Evolutionary conservation across 257 asterid species (phyloP), one percentile per base, ranked within the genome.

Genomic region (Solanum megistacrolobum): DNA sequence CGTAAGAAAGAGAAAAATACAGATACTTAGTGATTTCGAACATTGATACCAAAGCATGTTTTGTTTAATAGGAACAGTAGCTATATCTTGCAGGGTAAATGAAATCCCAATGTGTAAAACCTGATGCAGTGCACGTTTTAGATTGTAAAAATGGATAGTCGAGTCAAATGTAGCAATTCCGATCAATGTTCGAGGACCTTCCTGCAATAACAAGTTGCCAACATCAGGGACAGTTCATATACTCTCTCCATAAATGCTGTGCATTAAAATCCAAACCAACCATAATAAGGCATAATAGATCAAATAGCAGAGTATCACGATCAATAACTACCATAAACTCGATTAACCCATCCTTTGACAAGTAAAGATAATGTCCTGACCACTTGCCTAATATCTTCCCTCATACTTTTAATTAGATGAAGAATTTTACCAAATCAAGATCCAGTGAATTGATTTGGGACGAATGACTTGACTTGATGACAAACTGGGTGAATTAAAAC

Each of bases 101-200:
- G 25, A 55, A 55, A 55, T 55, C 65, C 25, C 25, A 55, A 55
- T 29, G 88, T 46, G 23, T 83, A 86, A 71, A 89, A 97, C 98
- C 98, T 95, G 98, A 92, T 96, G 98, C 86, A 86, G 83, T 82
- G 94, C 95, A 79, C 98, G 96, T 89, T 94, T 97, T 81, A 97
- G 91, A 95, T 95, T 93, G 96, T 97, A 97, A 89, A 97, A 97
- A 92, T 97, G 99, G 90, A 97, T 93, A 87, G 98, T 95, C 43
- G 97, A 92, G 89, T 97, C 98, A 94, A 93, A 97, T 71, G 99
- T 97, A 90, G 98, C 98, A 92, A 97, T 89, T 62, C 99, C 99
- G 89, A 95, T 98, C 96, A 94, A 90, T 55, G 98, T 96, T 88
- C 96, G 95, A 83, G 97, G 97, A 89, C 98, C 98, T 89, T 95